Percentiles rank a stretch among this genome's conserved stretches.
Evolutionary conservation across 2,329 filamentous ascomycete species (phyloP).

Genomic region (Aspergillus japonicus): DNA sequence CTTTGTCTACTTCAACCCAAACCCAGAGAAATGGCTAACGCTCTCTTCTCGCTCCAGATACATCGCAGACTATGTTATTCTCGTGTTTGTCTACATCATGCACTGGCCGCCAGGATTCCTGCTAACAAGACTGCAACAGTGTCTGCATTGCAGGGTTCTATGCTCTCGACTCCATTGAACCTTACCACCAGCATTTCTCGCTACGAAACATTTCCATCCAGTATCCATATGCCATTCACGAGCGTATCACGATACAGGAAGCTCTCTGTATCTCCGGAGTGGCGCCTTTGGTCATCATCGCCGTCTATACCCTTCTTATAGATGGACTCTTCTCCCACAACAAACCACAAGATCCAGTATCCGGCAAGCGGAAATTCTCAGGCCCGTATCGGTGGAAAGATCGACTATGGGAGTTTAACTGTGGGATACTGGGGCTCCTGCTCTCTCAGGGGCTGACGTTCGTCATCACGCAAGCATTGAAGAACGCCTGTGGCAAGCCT

Average conservation of each 20-base stretch:
- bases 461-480: constrained; percentile 57
- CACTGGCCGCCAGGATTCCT: background rate
- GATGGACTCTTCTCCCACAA: constrained; percentile 59
- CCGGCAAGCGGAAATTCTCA: constrained; percentile 40
- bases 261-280: constrained; percentile 52
- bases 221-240: constrained; percentile 57
- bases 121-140: constrained; percentile 35
- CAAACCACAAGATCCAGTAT: constrained; percentile 35
- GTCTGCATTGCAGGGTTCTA: constrained; percentile 53
- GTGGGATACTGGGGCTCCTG: constrained; percentile 57
- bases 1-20: background rate
- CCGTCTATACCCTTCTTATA: constrained; percentile 56
- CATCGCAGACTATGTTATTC: constrained; percentile 59
- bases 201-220: constrained; percentile 57
- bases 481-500: constrained; percentile 60
- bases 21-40: background rate
- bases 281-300: constrained; percentile 53
- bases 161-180: constrained; percentile 53
- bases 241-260: constrained; percentile 53
- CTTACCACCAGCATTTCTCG: constrained; percentile 59
- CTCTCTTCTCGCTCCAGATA: constrained; percentile 43
- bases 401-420: constrained; percentile 62
- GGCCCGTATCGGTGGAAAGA: constrained; percentile 55
- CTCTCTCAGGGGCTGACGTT: constrained; percentile 56
- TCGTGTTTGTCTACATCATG: constrained; percentile 47